Evolutionary conservation across 306 rosid genomes (phyloP).

Genomic region (Acacia crassicarpa): DNA sequence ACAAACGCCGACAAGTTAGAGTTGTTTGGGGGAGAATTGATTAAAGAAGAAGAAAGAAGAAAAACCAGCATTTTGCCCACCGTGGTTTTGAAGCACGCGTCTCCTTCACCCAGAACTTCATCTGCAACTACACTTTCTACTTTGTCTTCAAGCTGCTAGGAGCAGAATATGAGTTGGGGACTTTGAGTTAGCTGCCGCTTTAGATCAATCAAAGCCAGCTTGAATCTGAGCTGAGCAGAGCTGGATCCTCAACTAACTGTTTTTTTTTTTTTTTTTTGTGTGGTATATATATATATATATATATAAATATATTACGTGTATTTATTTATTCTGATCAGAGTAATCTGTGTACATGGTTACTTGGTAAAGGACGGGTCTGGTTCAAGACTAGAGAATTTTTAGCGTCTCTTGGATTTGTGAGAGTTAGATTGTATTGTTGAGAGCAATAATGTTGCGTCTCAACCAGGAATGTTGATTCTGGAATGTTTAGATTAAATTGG

Average conservation of each 20-base stretch:
- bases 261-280: constrained; percentile 20
- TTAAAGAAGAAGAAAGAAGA: constrained; percentile 78
- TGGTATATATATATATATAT: constrained; percentile 29
- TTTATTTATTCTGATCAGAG: constrained; percentile 29
- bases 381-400: constrained; percentile 15
- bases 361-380: constrained; percentile 33
- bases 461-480: constrained; percentile 20
- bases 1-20: constrained; percentile 74
- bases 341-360: constrained; percentile 37
- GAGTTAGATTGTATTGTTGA: constrained; percentile 27
- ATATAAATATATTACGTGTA: constrained; percentile 33
- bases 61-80: constrained; percentile 64
- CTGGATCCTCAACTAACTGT: constrained; percentile 27
- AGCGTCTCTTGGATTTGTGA: constrained; percentile 34
- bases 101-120: constrained; percentile 83
- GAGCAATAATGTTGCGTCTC: constrained; percentile 22
- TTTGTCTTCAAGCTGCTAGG: constrained; percentile 54
- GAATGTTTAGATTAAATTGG: constrained; percentile 2
- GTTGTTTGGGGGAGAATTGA: constrained; percentile 58
- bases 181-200: constrained; percentile 58
- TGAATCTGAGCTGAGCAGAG: constrained; percentile 56
- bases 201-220: constrained; percentile 32
- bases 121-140: constrained; percentile 81
- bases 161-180: constrained; percentile 18
- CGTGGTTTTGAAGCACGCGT: constrained; percentile 66